A percentile compares a stretch with the other conserved stretches of the same genome.
phyloP scores from a whole-genome alignment of 2,329 filamentous ascomycete genomes.

The Ophiosphaerella narmari region DNA sequence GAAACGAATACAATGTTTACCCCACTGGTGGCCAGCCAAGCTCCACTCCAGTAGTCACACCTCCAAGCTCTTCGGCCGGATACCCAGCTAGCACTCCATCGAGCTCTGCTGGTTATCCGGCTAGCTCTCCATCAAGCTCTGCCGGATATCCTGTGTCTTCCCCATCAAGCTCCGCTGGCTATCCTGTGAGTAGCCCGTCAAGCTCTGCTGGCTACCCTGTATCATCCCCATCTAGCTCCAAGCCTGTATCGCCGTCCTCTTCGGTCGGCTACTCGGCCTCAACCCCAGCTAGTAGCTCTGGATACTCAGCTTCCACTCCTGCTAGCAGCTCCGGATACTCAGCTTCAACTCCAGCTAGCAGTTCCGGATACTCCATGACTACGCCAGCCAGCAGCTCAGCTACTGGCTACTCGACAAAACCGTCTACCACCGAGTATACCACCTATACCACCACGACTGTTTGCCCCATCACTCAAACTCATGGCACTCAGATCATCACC shows the following conservation, averaged over 20 bases:
- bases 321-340: neutral
- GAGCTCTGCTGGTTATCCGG: conserved; percentile 6
- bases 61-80: conserved; percentile 5
- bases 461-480: conserved; percentile 24
- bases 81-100: conserved; percentile 7
- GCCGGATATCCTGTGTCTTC: neutral
- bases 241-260: neutral
- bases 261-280: neutral
- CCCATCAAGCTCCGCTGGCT: conserved; percentile 1
- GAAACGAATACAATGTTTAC: conserved; percentile 15
- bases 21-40: conserved; percentile 13
- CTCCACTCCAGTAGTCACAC: neutral
- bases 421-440: conserved; percentile 29
- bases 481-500: conserved; percentile 20
- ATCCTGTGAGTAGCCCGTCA: conserved; percentile 1
- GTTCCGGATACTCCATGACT: conserved; percentile 1
- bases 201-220: conserved; percentile 3
- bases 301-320: too few relatives aligned
- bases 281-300: neutral
- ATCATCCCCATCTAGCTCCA: conserved; percentile 3
- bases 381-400: neutral
- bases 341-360: neutral
- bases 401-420: conserved; percentile 14
- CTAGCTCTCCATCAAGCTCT: conserved; percentile 4
- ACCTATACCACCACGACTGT: conserved; percentile 28